Percentiles rank a stretch among this genome's conserved stretches.
These are phyloP conservation scores for Phytophthora foliorum DNA, from an alignment of 352 stramenopile species.

Conservation along the genomic window DNA sequence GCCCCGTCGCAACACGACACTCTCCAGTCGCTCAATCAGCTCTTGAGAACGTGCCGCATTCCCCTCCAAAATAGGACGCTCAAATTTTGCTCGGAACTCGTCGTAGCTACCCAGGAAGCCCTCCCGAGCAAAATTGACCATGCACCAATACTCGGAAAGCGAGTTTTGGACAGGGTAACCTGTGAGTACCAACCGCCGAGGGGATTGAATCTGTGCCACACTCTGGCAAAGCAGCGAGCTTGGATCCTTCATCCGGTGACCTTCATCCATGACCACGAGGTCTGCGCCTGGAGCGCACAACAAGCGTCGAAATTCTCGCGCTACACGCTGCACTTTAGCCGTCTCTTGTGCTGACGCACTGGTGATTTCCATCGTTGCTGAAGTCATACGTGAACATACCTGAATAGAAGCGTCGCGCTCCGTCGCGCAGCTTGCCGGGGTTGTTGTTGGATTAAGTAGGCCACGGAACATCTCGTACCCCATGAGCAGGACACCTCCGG, in stretches of 20 bases:
- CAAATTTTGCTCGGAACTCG: slow-evolving; percentile 79
- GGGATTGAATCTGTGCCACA: slow-evolving; percentile 79
- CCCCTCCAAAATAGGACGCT: slow-evolving; percentile 86
- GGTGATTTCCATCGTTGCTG: slow-evolving; percentile 76
- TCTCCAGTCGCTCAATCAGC: slow-evolving; percentile 70
- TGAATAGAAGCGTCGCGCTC: slow-evolving; percentile 62
- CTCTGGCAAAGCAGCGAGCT: slow-evolving; percentile 87
- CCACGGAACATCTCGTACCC: slow-evolving; percentile 93
- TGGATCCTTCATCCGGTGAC: slow-evolving; percentile 89
- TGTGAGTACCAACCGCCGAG: slow-evolving; percentile 91
- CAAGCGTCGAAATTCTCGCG: slow-evolving; percentile 60
- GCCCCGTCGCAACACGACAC: slow-evolving; percentile 80
- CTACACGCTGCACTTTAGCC: slow-evolving; percentile 61
- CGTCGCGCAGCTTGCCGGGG: slow-evolving; percentile 24
- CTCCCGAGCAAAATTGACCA: slow-evolving; percentile 91
- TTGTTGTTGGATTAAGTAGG: slow-evolving; percentile 76
- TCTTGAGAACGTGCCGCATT: slow-evolving; percentile 64
- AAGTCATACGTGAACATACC: slow-evolving; percentile 70
- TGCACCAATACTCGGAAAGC: slow-evolving; percentile 93
- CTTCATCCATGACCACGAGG: slow-evolving; percentile 90
- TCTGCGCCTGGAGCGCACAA: slow-evolving; percentile 76
- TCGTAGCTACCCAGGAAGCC: slow-evolving; percentile 81
- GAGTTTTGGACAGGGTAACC: slow-evolving; percentile 97
- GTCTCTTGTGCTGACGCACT: slow-evolving; percentile 56
- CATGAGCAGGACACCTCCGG: slow-evolving; percentile 85